Evolutionary conservation across 106 monocot genomes (phyloP).

Genomic region (Allium sativum): DNA sequence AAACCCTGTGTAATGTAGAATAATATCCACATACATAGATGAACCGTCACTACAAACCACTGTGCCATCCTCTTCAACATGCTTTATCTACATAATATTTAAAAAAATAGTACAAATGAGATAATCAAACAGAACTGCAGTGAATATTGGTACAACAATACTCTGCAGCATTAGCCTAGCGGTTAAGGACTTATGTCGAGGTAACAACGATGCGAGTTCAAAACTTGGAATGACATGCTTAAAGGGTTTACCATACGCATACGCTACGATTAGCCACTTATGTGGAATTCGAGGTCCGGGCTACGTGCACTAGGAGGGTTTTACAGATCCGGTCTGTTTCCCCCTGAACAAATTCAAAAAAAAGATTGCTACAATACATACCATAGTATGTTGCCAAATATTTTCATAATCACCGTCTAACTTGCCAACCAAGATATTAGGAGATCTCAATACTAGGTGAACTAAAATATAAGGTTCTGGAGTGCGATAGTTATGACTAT

Average conservation of each 20-base stretch:
- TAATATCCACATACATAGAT: slow-evolving; percentile 19
- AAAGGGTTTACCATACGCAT: no score
- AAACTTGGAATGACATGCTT: no score
- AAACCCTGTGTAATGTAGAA: slow-evolving; percentile 46
- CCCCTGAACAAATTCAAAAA: no score
- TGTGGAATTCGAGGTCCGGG: no score
- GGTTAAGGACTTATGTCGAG: no score
- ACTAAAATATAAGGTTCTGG: slow-evolving; percentile 60
- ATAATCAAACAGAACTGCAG: slow-evolving; percentile 1
- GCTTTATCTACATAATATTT: slow-evolving; percentile 16
- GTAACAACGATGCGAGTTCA: no score
- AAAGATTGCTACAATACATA: no score
- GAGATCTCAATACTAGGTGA: slow-evolving; percentile 56
- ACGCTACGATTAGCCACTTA: no score
- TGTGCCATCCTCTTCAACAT: slow-evolving; percentile 21
- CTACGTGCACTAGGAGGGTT: no score
- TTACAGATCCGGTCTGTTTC: no score
- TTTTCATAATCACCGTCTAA: slow-evolving; percentile 16
- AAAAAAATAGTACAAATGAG: background rate
- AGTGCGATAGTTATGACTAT: slow-evolving; percentile 55
- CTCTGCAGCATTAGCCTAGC: no score
- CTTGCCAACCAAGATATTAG: slow-evolving; percentile 13
- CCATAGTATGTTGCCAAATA: slow-evolving; percentile 31
- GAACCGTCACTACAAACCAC: slow-evolving; percentile 33
- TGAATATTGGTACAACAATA: no score